These are phyloP conservation scores for Ceratocystis diversiconidia DNA, from an alignment of 2,329 filamentous ascomycete genomes.

Conservation along the genomic window DNA sequence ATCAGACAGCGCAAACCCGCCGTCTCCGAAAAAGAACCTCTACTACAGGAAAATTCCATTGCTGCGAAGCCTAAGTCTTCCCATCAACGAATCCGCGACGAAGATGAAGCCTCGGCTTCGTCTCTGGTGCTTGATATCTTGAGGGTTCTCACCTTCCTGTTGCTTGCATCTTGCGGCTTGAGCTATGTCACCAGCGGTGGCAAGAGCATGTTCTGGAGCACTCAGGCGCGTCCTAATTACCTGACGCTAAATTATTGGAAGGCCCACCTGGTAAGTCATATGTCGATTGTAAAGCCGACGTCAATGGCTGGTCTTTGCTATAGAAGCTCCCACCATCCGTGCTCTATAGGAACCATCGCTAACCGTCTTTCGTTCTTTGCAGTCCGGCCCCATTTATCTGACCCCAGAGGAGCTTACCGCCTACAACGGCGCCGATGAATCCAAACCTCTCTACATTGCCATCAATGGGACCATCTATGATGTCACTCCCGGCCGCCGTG, in stretches of 20 bases:
- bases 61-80: slow-evolving; percentile 17
- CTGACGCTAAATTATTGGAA: slow-evolving; percentile 44
- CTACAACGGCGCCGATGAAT: slow-evolving; percentile 64
- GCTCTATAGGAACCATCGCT: background rate
- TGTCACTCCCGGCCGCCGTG: slow-evolving; percentile 50
- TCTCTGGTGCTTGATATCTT: slow-evolving; percentile 49
- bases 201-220: slow-evolving; percentile 54
- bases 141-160: slow-evolving; percentile 52
- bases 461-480: slow-evolving; percentile 82
- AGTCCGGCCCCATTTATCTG: slow-evolving; percentile 50
- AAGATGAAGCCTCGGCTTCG: slow-evolving; percentile 42
- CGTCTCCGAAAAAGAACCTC: background rate
- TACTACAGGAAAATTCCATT: background rate
- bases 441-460: slow-evolving; percentile 74
- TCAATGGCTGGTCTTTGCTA: background rate
- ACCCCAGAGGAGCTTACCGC: slow-evolving; percentile 58
- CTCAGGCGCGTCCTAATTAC: slow-evolving; percentile 48
- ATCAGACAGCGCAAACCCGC: slow-evolving; percentile 16
- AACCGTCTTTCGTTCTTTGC: slow-evolving; percentile 24
- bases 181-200: slow-evolving; percentile 65
- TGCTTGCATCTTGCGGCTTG: slow-evolving; percentile 51
- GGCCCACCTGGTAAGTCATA: slow-evolving; percentile 41
- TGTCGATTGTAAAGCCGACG: background rate
- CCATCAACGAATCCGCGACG: slow-evolving; percentile 30
- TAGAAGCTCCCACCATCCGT: background rate